Conservation (phyloP, 2,329 filamentous ascomycete genomes). For the Periglandula ipomoeae region DNA sequence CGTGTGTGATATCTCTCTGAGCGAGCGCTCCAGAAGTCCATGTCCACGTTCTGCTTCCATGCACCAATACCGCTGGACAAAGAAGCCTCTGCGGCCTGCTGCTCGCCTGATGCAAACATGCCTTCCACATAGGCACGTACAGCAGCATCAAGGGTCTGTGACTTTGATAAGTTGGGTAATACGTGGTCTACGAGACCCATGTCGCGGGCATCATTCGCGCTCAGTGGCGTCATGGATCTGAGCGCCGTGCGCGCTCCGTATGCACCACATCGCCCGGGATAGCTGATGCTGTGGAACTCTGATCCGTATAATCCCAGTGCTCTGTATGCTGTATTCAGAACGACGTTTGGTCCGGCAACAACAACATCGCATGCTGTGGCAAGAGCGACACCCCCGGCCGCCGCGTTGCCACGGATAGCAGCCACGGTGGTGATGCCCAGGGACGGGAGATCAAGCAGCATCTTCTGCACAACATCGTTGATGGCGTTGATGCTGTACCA, state of each 20-base stretch:
- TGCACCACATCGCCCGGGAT: slow-evolving; percentile 27
- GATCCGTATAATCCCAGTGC: slow-evolving; percentile 27
- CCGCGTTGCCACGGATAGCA: slow-evolving; percentile 30
- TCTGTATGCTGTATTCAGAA: slow-evolving; percentile 33
- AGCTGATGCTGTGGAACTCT: slow-evolving; percentile 32
- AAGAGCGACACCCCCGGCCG: slow-evolving; percentile 33
- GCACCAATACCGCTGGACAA: not conserved
- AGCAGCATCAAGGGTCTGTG: slow-evolving; percentile 22
- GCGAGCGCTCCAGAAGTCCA: slow-evolving; percentile 32
- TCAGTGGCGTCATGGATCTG: slow-evolving; percentile 28
- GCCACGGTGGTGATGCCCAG: slow-evolving; percentile 27
- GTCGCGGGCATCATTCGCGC: slow-evolving; percentile 25
- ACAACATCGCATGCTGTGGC: slow-evolving; percentile 28
- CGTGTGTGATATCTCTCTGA: slow-evolving; percentile 27
- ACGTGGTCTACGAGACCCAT: slow-evolving; percentile 31
- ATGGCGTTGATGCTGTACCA: slow-evolving; percentile 36
- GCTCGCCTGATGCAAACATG: slow-evolving; percentile 10
- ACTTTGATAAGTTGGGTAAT: slow-evolving; percentile 21
- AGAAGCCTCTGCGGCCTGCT: not conserved
- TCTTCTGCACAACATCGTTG: slow-evolving; percentile 28
- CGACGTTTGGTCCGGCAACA: slow-evolving; percentile 26
- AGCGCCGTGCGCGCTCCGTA: slow-evolving; percentile 21
- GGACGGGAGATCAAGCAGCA: slow-evolving; percentile 27
- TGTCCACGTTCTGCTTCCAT: slow-evolving; percentile 28
- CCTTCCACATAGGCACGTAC: slow-evolving; percentile 25